Base-by-base conservation (phyloP, 495 filamentous ascomycete genomes). In the Darksidea phi region DNA sequence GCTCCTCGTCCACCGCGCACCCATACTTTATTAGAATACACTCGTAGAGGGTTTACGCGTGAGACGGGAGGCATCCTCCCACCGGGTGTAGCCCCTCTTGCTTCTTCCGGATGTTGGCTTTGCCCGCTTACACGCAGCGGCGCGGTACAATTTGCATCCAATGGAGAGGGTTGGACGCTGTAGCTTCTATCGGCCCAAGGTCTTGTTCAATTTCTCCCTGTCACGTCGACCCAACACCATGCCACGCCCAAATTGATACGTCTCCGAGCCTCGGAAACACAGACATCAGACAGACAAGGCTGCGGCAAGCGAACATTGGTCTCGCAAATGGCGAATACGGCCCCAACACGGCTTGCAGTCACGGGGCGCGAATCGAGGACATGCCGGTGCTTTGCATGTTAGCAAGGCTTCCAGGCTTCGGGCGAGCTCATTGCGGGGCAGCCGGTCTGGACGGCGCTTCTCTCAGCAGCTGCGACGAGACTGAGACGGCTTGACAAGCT, bases 211-310 rank as follows among this genome's bases (percentile, higher is more conserved):
- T 25, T 54, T 54, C 52, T 43, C 21, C 50, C 34, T 54, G 52
- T 54, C 52, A 54, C 37, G 36, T 38, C 34, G 18, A 24, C 32
- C 20, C 21, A 24, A 54, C 52, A 15, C 34, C 18, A 28, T 38
- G 2, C 53, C 5, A 21, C 36, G 24, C 11, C 8, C 11, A 17
- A 10, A 20, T 57, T 10, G 41, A 25, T 20, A 41, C 42, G 32
- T 45, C 54, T 57, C 54, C 54, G 54, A 57, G 28, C 43, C 23
- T 57, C 54, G 54, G 54, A 28, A 47, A 48, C 26, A 13, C 48
- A 24, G 28, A 15, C 28, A 42, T 28, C 47, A 25, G 26, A 46
- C 10, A 42, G 38, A 21, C 17, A n/a, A 6, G 13, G 54, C 42
- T 47, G 43, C 42, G 25, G 20, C 18, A 57, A 48, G 54, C 54